Percentiles rank a stretch among this genome's conserved stretches.
These are phyloP conservation scores for Galerina marginata DNA, from an alignment of 768 basidiomycete species.

Conservation along the genomic window DNA sequence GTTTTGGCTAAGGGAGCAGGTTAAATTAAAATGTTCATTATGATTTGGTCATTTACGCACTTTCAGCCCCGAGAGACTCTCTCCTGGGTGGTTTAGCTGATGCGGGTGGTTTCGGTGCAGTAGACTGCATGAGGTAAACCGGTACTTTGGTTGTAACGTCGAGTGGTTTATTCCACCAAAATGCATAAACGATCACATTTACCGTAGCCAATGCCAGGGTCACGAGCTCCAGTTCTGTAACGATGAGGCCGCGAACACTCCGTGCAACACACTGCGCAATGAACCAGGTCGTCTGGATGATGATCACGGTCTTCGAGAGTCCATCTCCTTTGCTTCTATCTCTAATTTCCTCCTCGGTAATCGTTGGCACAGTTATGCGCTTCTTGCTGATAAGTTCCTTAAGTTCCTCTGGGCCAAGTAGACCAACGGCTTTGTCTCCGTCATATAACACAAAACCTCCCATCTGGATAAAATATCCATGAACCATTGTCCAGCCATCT, in stretches of 20 bases:
- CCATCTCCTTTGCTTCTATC: conserved; percentile 30
- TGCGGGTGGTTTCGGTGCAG: too few relatives aligned
- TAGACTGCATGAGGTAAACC: conserved; percentile 1
- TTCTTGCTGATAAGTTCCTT: not conserved
- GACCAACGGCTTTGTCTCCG: not conserved
- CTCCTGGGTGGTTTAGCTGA: too few relatives aligned
- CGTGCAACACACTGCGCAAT: conserved; percentile 30
- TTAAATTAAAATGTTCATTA: too few relatives aligned
- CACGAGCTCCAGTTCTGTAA: conserved; percentile 34
- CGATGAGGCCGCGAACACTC: conserved; percentile 17
- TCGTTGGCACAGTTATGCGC: not conserved
- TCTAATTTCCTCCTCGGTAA: conserved; percentile 11
- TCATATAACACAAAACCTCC: conserved; percentile 7
- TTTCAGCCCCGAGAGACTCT: too few relatives aligned
- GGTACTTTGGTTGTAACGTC: conserved; percentile 26
- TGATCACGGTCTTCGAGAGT: conserved; percentile 31
- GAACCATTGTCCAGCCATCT: conserved; percentile 3
- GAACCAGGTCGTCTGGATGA: conserved; percentile 38
- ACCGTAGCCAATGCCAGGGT: conserved; percentile 35
- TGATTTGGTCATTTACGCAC: too few relatives aligned
- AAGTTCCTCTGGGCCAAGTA: not conserved
- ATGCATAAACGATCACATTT: conserved; percentile 27
- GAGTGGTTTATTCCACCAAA: conserved; percentile 42
- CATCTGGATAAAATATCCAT: conserved; percentile 8
- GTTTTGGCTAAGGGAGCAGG: too few relatives aligned